These are phyloP conservation scores for Vaccinium vitisidaea DNA, from an alignment of 148 eudicot genomes.

Conservation along the genomic window DNA sequence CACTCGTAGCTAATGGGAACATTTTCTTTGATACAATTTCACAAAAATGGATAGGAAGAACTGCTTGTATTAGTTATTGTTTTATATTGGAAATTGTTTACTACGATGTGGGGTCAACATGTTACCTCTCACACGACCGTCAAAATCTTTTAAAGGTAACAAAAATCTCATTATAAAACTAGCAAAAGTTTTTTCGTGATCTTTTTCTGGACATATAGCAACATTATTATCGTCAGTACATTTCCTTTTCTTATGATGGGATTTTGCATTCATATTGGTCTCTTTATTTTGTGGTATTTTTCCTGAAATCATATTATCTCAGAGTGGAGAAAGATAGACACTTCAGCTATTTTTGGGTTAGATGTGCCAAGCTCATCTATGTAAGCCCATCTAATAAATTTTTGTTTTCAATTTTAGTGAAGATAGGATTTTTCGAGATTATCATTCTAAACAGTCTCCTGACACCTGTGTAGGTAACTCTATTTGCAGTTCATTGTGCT, in stretches of 20 bases:
- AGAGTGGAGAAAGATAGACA: conserved; percentile 78
- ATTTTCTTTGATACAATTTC: conserved; percentile 4
- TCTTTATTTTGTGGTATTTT: not conserved
- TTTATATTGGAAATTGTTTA: not conserved
- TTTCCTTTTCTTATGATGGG: not conserved
- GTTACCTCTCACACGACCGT: not conserved
- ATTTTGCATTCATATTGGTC: not conserved
- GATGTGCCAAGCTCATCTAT: conserved; percentile 59
- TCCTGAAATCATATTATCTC: conserved; percentile 8
- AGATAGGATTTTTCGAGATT: not conserved
- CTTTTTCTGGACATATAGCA: not conserved
- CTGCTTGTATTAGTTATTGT: not conserved
- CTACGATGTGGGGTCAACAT: not conserved
- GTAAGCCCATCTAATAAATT: conserved; percentile 42
- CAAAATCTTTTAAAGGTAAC: not conserved
- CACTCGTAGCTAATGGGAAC: not conserved
- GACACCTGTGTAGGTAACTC: conserved; percentile 56
- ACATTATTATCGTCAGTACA: not conserved
- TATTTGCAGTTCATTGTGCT: conserved; percentile 73
- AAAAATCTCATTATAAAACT: not conserved
- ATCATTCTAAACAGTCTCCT: not conserved
- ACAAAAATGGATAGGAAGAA: not conserved
- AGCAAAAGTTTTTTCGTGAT: not conserved
- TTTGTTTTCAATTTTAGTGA: not conserved
- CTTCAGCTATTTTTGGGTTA: conserved; percentile 60